Percentiles rank a stretch among this genome's conserved stretches.
phyloP scores from a whole-genome alignment of 2,329 filamentous ascomycete genomes.

The Talaromyces rugulosus region DNA sequence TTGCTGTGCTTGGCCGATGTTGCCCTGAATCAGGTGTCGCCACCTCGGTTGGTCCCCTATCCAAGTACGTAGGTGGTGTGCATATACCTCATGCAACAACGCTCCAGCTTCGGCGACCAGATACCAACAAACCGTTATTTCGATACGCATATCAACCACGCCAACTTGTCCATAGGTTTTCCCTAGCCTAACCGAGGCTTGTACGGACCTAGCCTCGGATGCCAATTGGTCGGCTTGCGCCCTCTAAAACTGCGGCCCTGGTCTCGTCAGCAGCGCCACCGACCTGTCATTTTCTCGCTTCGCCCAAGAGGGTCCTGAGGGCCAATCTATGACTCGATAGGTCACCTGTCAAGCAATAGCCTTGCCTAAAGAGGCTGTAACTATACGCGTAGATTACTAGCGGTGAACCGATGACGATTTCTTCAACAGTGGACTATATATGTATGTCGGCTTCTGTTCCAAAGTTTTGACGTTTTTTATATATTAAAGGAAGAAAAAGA shows the following conservation, averaged over 20 bases:
- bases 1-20: background rate
- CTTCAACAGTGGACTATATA: background rate
- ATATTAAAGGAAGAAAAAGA: background rate
- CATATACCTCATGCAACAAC: background rate
- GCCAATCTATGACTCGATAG: background rate
- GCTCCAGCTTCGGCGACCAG: background rate
- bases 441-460: background rate
- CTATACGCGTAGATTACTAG: background rate
- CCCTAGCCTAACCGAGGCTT: background rate
- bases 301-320: background rate
- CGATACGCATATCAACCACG: background rate
- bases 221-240: background rate
- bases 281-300: background rate
- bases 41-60: background rate
- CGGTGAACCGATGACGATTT: background rate
- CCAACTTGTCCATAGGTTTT: background rate
- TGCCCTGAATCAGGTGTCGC: background rate
- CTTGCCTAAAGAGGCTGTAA: background rate
- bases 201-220: background rate
- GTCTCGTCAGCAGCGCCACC: background rate
- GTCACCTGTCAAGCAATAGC: background rate
- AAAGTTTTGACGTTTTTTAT: background rate
- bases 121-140: background rate
- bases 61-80: background rate
- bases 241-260: background rate